Percentiles rank a stretch among this genome's conserved stretches.
Conservation (phyloP, 768 basidiomycete genomes). For the Leccinum rimulosum region DNA sequence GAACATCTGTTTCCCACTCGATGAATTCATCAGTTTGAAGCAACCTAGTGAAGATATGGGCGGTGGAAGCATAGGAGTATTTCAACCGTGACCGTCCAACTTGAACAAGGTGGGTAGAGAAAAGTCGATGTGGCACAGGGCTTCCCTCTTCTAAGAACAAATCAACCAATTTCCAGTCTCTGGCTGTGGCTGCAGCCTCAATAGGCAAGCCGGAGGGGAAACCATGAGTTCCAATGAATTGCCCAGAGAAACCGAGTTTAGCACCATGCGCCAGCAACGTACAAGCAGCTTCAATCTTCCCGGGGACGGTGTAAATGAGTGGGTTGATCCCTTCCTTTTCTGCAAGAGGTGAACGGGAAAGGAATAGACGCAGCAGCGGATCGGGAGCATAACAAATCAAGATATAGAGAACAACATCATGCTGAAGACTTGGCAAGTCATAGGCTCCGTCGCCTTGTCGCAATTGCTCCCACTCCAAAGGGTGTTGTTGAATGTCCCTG, state of each 20-base stretch:
- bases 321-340: neutral
- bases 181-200: neutral
- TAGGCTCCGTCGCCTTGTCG: no score
- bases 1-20: neutral
- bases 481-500: neutral
- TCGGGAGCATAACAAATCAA: neutral
- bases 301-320: neutral
- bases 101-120: neutral
- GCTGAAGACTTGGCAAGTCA: no score
- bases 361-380: neutral
- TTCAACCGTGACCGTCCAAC: neutral
- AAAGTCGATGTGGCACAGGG: neutral
- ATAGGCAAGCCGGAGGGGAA: neutral
- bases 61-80: fast-evolving
- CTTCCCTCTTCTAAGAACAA: neutral
- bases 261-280: neutral
- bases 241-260: neutral
- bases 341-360: neutral
- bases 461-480: neutral
- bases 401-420: no score
- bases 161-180: neutral
- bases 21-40: neutral
- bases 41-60: neutral
- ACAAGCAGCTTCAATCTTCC: neutral
- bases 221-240: neutral